Base-by-base conservation (phyloP, 2,329 filamentous ascomycete genomes). In the Phoma sp. region DNA sequence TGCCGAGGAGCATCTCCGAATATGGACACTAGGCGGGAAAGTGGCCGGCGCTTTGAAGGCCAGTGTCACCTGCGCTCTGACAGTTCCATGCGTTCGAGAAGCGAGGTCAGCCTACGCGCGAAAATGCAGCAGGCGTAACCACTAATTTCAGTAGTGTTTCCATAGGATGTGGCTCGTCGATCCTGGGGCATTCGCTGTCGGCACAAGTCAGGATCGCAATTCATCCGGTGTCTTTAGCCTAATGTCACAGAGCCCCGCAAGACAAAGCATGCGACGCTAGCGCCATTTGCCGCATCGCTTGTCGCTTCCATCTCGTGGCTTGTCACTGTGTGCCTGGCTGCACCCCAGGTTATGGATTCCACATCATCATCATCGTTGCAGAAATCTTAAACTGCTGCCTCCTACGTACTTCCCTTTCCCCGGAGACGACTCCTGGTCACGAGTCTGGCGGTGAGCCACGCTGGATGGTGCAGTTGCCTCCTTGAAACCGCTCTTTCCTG, bases 81-180 rank as follows among this genome's bases (percentile, higher is more conserved):
- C 59, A 55, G 58, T 72, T 73, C 71, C 67, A 73, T 72, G 71
- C 69, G 60, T 69, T 72, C 71, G 66, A 73, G 70, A 74, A 74
- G 70, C 69, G 69, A 72, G 65, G 69, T 68, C 67, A 69, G 53
- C 57, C 65, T 48, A 64, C 60, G 56, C 37, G 42, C 52, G 51
- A 62, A 72, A 70, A 70, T 67, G 67, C 62, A 61, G 55, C 64
- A 62, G 55, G 61, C 64, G 68, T 67, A 58, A 61, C 65, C 58
- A 65, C 66, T 70, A 67, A 69, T 68, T 67, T 61, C 52, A 62
- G 37, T 41, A 52, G 43, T 42, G 43, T 36, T 40, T 42, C 30
- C 39, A 64, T 54, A 58, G 56, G 57, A 58, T 57, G 61, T 59
- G 69, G 64, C 65, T 63, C 58, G 65, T 59, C 63, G 65, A 70